Evolutionary conservation across 257 asterid genomes (phyloP).

Genomic region (Galeopsis tetrahit): DNA sequence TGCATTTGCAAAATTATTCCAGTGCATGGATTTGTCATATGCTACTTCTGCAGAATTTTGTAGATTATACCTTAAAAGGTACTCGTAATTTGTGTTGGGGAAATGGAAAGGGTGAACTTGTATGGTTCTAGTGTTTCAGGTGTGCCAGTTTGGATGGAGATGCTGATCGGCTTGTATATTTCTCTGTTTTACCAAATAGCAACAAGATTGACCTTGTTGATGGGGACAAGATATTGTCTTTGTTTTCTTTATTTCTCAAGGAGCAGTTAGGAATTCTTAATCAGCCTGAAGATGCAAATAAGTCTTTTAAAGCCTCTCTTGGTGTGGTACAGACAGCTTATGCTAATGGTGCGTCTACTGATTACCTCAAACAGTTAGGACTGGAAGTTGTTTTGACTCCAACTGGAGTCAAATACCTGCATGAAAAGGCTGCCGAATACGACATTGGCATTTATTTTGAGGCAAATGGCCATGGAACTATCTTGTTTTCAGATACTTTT

Average conservation of each 20-base stretch:
- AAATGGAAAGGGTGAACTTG: conserved; percentile 38
- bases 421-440: conserved; percentile 86
- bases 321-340: conserved; percentile 96
- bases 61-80: conserved; percentile 8
- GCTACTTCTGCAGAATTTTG: conserved; percentile 23
- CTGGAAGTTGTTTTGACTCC: conserved; percentile 83
- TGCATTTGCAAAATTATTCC: not conserved
- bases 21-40: conserved; percentile 14
- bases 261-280: conserved; percentile 68
- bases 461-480: conserved; percentile 98
- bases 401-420: conserved; percentile 92
- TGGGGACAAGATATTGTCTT: conserved; percentile 94
- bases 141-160: conserved; percentile 98
- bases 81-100: conserved; percentile 18
- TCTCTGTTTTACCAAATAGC: conserved; percentile 58
- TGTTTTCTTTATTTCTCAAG: conserved; percentile 81
- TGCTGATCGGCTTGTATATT: conserved; percentile 95
- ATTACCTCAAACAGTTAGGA: conserved; percentile 76
- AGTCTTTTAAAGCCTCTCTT: conserved; percentile 49
- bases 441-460: conserved; percentile 94
- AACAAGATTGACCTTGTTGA: conserved; percentile 81
- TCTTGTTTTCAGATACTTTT: conserved; percentile 78
- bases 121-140: conserved; percentile 71
- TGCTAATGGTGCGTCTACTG: conserved; percentile 96
- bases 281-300: conserved; percentile 46